Percentiles rank a stretch among this genome's conserved stretches.
Conservation (phyloP, 108 stramenopile species). For the Fragilariopsis cylindrus region DNA sequence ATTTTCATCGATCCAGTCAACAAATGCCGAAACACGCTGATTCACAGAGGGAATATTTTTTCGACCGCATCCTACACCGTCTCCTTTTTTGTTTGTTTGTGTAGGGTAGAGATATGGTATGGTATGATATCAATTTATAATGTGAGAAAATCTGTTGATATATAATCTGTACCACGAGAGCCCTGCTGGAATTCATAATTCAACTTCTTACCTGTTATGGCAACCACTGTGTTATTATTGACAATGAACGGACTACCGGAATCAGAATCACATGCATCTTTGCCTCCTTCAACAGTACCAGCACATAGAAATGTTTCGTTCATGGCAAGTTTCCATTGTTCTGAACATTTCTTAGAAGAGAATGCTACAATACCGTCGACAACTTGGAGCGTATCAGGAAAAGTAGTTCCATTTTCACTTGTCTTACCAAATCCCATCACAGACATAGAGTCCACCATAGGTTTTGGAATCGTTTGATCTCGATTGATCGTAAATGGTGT, state of each 20-base stretch:
- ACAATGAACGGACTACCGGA: constrained; percentile 36
- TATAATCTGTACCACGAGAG: too few relatives aligned
- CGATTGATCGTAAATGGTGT: not conserved
- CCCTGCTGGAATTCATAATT: too few relatives aligned
- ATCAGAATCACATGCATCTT: constrained; percentile 45
- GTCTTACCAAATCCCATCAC: constrained; percentile 2
- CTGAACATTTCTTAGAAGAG: not conserved
- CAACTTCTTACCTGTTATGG: not conserved
- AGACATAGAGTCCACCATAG: not conserved
- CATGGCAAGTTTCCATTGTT: not conserved
- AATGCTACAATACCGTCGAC: not conserved
- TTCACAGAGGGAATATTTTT: not conserved
- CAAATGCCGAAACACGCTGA: not conserved
- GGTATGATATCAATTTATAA: too few relatives aligned
- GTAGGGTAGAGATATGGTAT: too few relatives aligned
- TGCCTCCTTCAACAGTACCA: constrained; percentile 18
- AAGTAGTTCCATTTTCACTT: not conserved
- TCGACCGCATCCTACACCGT: constrained; percentile 7
- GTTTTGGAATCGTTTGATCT: not conserved
- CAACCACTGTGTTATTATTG: not conserved
- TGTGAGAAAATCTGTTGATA: too few relatives aligned
- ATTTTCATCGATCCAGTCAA: constrained; percentile 1
- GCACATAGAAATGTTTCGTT: constrained; percentile 39
- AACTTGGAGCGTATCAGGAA: not conserved
- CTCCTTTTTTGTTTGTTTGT: not conserved